phyloP scores from a whole-genome alignment of 352 stramenopile genomes.

The Globisporangium parvum region DNA sequence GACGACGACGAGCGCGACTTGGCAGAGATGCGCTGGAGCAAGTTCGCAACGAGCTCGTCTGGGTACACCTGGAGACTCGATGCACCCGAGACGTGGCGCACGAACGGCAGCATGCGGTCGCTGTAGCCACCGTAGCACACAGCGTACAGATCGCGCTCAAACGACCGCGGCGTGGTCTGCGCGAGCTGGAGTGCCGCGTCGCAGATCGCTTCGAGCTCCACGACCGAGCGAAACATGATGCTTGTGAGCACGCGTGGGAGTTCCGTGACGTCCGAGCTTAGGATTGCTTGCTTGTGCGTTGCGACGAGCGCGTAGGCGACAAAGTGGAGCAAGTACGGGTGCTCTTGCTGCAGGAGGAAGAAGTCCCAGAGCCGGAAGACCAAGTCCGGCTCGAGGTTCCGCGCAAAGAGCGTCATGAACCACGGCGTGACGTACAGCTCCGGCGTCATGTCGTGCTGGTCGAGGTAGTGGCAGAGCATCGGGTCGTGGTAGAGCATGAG shows the following conservation, averaged over 20 bases:
- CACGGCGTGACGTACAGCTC: constrained; percentile 92
- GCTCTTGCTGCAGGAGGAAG: constrained; percentile 79
- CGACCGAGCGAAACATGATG: constrained; percentile 52
- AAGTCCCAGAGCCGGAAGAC: constrained; percentile 90
- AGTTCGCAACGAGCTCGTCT: constrained; percentile 73
- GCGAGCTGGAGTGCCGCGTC: constrained; percentile 42
- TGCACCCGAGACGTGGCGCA: constrained; percentile 58
- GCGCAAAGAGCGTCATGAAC: constrained; percentile 93
- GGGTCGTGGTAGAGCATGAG: constrained; percentile 92
- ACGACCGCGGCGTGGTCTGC: constrained; percentile 64
- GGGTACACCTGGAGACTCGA: constrained; percentile 83
- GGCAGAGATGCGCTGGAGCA: constrained; percentile 45
- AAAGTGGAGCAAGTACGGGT: constrained; percentile 87
- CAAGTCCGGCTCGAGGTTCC: constrained; percentile 61
- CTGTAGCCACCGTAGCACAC: constrained; percentile 78
- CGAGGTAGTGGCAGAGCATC: constrained; percentile 78
- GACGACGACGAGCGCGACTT: constrained; percentile 1
- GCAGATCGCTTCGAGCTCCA: constrained; percentile 61
- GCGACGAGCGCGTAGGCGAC: constrained; percentile 81
- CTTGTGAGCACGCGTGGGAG: constrained; percentile 77
- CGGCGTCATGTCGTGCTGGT: constrained; percentile 89
- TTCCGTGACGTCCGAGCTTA: constrained; percentile 65
- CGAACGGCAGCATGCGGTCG: constrained; percentile 55
- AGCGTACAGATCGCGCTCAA: constrained; percentile 74
- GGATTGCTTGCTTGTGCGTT: constrained; percentile 46